phyloP scores from a whole-genome alignment of 1,284 basidiomycete species.

The Amylostereum areolatum region DNA sequence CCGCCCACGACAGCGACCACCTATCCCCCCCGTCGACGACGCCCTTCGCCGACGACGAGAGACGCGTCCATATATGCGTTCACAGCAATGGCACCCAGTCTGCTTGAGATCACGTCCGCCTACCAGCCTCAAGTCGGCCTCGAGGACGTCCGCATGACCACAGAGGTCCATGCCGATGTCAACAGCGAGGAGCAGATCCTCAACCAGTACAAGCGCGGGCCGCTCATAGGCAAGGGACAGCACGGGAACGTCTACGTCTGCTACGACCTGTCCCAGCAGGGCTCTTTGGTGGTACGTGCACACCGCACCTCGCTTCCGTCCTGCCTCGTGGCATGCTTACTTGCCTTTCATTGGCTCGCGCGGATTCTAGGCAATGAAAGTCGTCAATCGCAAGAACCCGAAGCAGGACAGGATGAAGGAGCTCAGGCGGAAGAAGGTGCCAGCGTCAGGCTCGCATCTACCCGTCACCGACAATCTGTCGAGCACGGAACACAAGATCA shows the following conservation, averaged over 20 bases:
- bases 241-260: conserved; percentile 80
- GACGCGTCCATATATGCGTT: neutral
- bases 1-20: neutral
- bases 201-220: conserved; percentile 74
- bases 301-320: neutral
- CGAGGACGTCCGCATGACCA: conserved; percentile 57
- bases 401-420: conserved; percentile 50
- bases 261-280: conserved; percentile 43
- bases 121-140: conserved; percentile 33
- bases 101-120: conserved; percentile 8
- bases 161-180: conserved; percentile 35
- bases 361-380: conserved; percentile 73
- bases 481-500: conserved; percentile 77
- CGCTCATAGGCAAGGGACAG: conserved; percentile 72
- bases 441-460: conserved; percentile 46
- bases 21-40: too few species aligned
- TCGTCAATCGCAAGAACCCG: conserved; percentile 58
- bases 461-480: conserved; percentile 55
- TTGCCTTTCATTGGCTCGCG: neutral
- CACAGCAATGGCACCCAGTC: conserved; percentile 7
- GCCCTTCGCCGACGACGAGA: too few species aligned
- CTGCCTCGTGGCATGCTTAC: neutral
- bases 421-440: conserved; percentile 48
- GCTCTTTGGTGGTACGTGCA: conserved; percentile 32
- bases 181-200: conserved; percentile 26